phyloP scores from a whole-genome alignment of 2,329 filamentous ascomycete genomes.

The Anisogramma anomala region DNA sequence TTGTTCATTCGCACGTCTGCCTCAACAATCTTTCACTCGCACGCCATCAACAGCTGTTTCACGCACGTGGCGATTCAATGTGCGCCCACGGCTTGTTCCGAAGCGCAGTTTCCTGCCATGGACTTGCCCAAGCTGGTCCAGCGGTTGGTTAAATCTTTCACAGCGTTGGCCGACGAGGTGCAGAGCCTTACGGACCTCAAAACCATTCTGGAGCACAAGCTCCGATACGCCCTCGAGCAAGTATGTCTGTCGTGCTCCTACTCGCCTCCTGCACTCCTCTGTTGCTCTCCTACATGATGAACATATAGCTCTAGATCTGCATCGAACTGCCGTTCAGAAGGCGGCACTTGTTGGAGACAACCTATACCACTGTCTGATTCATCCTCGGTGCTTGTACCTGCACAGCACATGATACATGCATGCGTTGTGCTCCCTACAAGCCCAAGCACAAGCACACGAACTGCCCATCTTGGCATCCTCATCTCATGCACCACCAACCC shows the following conservation, averaged over 20 bases:
- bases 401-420: too few species aligned
- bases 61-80: slow-evolving; percentile 8
- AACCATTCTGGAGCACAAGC: slow-evolving; percentile 54
- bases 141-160: slow-evolving; percentile 53
- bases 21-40: too few species aligned
- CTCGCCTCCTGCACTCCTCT: not conserved
- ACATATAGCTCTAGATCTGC: slow-evolving; percentile 22
- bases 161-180: slow-evolving; percentile 52
- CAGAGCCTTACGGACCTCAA: slow-evolving; percentile 52
- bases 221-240: slow-evolving; percentile 55
- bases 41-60: too few species aligned
- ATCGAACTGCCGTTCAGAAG: slow-evolving; percentile 1
- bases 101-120: slow-evolving; percentile 5
- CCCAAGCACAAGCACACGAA: too few species aligned
- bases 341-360: slow-evolving; percentile 13
- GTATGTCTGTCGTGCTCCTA: slow-evolving; percentile 30
- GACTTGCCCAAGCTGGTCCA: slow-evolving; percentile 35
- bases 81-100: not conserved
- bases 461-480: too few species aligned
- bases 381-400: too few species aligned
- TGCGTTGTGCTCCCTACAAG: too few species aligned
- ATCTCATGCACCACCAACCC: too few species aligned
- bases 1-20: too few species aligned
- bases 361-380: slow-evolving; percentile 15
- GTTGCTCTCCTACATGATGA: slow-evolving; percentile 29